Percentiles rank a stretch among this genome's conserved stretches.
phyloP scores from a whole-genome alignment of 441 rosid genomes.

The Eutrema salsugineum region DNA sequence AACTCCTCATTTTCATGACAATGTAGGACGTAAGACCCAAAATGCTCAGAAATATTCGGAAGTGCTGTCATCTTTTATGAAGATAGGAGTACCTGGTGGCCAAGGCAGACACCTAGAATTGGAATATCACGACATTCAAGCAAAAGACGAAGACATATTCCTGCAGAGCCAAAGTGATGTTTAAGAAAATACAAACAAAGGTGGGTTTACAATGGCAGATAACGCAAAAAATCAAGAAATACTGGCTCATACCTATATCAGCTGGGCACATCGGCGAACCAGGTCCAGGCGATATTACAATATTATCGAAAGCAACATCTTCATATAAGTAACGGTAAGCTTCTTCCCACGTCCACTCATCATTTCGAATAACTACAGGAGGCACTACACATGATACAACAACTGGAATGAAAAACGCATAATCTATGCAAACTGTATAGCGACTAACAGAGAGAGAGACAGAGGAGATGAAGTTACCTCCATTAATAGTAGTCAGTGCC shows the following conservation, averaged over 20 bases:
- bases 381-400: constrained; percentile 53
- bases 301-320: constrained; percentile 78
- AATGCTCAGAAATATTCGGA: not conserved
- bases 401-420: not conserved
- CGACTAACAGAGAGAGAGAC: not conserved
- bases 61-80: not conserved
- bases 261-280: constrained; percentile 83
- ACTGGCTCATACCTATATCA: constrained; percentile 61
- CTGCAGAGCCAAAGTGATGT: constrained; percentile 44
- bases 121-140: constrained; percentile 85
- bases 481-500: constrained; percentile 78
- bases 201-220: not conserved
- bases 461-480: constrained; percentile 43
- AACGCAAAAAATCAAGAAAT: not conserved
- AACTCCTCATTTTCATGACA: not conserved
- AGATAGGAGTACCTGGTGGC: constrained; percentile 72
- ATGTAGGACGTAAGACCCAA: not conserved
- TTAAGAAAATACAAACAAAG: not conserved
- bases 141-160: constrained; percentile 86
- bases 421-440: not conserved
- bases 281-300: constrained; percentile 97
- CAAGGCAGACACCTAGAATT: constrained; percentile 92
- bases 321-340: constrained; percentile 54
- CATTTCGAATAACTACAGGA: constrained; percentile 85
- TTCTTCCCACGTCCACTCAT: constrained; percentile 88